Percentiles rank a stretch among this genome's conserved stretches.
phyloP scores from a whole-genome alignment of 345 rosid genomes.

The Eutrema yunnanense region DNA sequence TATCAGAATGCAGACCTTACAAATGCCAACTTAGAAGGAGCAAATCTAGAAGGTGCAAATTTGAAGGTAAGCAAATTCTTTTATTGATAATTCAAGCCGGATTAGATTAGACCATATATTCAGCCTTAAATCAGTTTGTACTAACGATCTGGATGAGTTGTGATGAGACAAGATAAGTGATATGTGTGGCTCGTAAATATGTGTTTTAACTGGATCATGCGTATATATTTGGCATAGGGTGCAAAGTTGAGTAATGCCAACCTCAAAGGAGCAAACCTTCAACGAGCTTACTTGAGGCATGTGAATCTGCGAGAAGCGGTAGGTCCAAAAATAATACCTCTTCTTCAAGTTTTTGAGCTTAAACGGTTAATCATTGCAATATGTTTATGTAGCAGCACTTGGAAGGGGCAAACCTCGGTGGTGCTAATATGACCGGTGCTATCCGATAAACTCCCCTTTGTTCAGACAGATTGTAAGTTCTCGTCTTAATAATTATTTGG shows the following conservation, averaged over 20 bases:
- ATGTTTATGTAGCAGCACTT: conserved; percentile 45
- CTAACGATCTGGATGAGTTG: background rate
- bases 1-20: conserved; percentile 86
- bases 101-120: background rate
- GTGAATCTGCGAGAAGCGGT: conserved; percentile 86
- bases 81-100: background rate
- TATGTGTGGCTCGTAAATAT: background rate
- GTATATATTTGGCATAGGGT: conserved; percentile 46
- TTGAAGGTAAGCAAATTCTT: conserved; percentile 52
- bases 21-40: conserved; percentile 91
- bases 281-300: conserved; percentile 77
- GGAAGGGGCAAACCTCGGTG: conserved; percentile 89
- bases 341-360: background rate
- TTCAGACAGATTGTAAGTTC: background rate
- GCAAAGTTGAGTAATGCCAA: conserved; percentile 84
- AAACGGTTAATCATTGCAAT: background rate
- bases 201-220: background rate
- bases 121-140: background rate
- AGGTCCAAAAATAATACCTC: conserved; percentile 23
- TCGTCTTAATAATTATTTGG: background rate
- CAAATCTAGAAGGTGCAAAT: conserved; percentile 93
- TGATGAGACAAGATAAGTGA: background rate
- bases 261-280: conserved; percentile 86
- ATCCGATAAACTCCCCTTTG: conserved; percentile 38
- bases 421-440: conserved; percentile 78